These are phyloP conservation scores for Syncephalastrum monosporum DNA, from an alignment of 371 early-diverging fungal genomes.

Conservation along the genomic window DNA sequence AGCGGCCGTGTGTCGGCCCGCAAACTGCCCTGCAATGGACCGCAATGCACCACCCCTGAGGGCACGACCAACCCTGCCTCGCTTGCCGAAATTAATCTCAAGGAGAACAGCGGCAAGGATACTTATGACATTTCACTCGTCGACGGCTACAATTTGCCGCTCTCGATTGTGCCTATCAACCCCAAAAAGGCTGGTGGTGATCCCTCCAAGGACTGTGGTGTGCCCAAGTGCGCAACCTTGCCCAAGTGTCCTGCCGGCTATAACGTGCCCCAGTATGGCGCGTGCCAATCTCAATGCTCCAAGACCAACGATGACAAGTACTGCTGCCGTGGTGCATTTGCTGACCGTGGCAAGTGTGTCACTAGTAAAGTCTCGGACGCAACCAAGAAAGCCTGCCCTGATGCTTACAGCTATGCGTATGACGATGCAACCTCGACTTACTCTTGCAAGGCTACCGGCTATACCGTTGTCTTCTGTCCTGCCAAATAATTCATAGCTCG, in stretches of 20 bases:
- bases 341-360: conserved; percentile 22
- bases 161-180: conserved; percentile 25
- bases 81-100: conserved; percentile 39
- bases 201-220: conserved; percentile 23
- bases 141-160: conserved; percentile 39
- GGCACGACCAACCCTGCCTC: conserved; percentile 28
- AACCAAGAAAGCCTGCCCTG: conserved; percentile 38
- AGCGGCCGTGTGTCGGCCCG: conserved; percentile 45
- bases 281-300: conserved; percentile 41
- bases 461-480: conserved; percentile 48
- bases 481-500: neutral
- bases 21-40: conserved; percentile 22
- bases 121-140: conserved; percentile 47
- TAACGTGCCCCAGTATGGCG: conserved; percentile 18
- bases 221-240: conserved; percentile 25
- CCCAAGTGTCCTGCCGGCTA: conserved; percentile 34
- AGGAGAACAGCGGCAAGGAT: conserved; percentile 15
- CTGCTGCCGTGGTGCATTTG: conserved; percentile 39
- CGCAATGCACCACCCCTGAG: conserved; percentile 25
- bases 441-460: conserved; percentile 34
- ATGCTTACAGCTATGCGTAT: conserved; percentile 55
- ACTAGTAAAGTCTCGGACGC: conserved; percentile 27
- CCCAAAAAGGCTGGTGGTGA: conserved; percentile 5
- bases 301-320: conserved; percentile 30
- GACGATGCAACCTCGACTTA: conserved; percentile 51